Evolutionary conservation across 139 green algal species (phyloP), one percentile per base, ranked within the genome.

Genomic region (Chlorella sp.): DNA sequence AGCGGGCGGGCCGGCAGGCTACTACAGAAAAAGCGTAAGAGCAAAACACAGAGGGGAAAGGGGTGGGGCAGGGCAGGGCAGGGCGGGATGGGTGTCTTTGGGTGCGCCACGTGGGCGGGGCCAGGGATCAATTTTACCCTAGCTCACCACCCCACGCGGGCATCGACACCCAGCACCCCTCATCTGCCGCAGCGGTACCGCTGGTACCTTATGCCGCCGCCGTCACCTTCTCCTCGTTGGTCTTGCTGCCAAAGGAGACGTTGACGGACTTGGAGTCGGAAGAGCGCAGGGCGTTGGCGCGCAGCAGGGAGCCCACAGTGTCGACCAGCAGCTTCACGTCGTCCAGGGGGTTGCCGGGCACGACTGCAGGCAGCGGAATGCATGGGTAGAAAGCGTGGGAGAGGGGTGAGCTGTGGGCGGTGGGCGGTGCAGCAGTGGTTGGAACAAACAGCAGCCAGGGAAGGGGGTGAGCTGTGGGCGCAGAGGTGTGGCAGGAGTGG

Each of bases 311-410:
- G 69, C 93, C 93, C 0, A 99, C 96, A 22, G 98, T 99, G 89
- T 97, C 95, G 12, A 93, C 96, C 81, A 97, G 92, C 88, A 99
- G 97, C 97, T 99, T 99, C 71, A 97, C 91, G 92, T 99, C 98
- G 85, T 99, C 97, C 73, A 99, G 85, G 1, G 98, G 98, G 95
- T 99, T 99, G 88, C 97, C 98, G 57, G 98, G 98, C 79, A 99
- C 98, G n/a, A 99, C 98, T 90, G 87, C 87, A 90, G 60, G 30
- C 26, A 61, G 60, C 15, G 0, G 21, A 48, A 42, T 3, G 32
- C n/a, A 81, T 42, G 16, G 32, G 15, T 28, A 78, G 2, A 3
- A 36, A 21, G 71, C 14, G 2, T 21, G 28, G 78, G 14, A 37
- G 14, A 37, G 22, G 34, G 78, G 78, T 30, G 78, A 83, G 36